These are phyloP conservation scores for Pinus taeda DNA, from an alignment of 75 land plant genomes.

Conservation along the genomic window DNA sequence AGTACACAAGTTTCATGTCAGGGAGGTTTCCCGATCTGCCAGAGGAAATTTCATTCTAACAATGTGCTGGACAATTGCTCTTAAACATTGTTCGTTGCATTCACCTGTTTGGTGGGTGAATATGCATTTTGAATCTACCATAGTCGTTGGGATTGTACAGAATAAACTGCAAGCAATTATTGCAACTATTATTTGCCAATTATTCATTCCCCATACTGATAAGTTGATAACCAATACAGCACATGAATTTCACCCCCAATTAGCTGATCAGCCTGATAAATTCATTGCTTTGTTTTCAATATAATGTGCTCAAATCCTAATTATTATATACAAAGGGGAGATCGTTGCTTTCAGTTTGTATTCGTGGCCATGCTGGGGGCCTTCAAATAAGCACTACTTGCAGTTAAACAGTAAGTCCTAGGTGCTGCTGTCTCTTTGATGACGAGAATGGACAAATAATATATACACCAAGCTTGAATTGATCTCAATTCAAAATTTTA, in stretches of 20 bases:
- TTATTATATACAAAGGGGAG: background rate
- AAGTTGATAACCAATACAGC: background rate
- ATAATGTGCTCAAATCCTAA: too few relatives aligned
- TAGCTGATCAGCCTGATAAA: background rate
- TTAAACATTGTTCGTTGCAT: background rate
- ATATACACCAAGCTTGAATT: background rate
- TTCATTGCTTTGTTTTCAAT: background rate
- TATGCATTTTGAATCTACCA: background rate
- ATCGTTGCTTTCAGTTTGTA: background rate
- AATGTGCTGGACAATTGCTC: background rate
- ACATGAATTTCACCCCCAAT: background rate
- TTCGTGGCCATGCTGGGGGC: background rate
- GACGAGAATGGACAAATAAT: background rate
- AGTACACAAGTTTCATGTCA: slow-evolving; percentile 42
- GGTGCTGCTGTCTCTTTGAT: background rate
- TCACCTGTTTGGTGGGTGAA: background rate
- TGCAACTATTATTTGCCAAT: background rate
- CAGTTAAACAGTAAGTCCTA: background rate
- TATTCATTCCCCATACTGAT: slow-evolving; percentile 1
- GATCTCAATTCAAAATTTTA: background rate
- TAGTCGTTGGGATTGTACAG: background rate
- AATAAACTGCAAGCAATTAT: background rate
- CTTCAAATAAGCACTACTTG: background rate
- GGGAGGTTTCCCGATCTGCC: slow-evolving; percentile 46
- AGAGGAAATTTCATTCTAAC: slow-evolving; percentile 44